Base-by-base conservation (phyloP, 768 basidiomycete species). In the Xerocomus spinulosus region DNA sequence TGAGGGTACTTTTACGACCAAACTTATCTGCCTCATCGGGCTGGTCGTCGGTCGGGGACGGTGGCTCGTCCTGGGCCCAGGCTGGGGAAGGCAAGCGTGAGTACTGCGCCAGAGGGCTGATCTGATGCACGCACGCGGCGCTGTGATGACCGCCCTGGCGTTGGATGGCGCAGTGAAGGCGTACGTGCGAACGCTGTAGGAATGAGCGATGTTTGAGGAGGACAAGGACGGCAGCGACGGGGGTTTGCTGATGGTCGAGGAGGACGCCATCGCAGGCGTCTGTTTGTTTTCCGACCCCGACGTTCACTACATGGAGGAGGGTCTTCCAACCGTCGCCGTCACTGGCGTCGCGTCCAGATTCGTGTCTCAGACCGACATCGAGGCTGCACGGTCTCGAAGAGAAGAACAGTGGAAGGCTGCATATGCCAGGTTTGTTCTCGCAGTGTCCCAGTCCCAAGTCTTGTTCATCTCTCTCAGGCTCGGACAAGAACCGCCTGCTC, bases 371-470 rank as follows among this genome's bases (percentile, higher is more conserved):
- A 75, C 76, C 14, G 90, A 92, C 44, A 68, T 92, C 37, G 90
- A 92, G 32, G 70, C 75, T 18, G 87, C 87, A 30, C 85, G 80
- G 46, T 72, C 78, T 7, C 73, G 81, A 25, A 73, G 82, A 52
- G 90, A 92, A 6, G 88, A 88, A 58, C 87, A 90, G 57, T 92
- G 90, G 90, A 88, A 84, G 59, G 90, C 89, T 13, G 90, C 90
- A 23, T 92, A 92, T 67, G 90, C 89, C 35, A 78, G 87, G 87
- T 82, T 50, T 50, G 57, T 34, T 21, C 0, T 13, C 20, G 10
- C 15, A n/a, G n/a, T 41, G 35, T 25, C 21, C 29, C 38, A 29
- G 12, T 24, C 8, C 38, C 21, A 5, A 9, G 38, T 32, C 44
- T 36, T 18, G 40, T 28, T 40, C 18, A 43, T 48, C 53, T 26